Evolutionary conservation across 805 yeast genomes (phyloP), one percentile per base, ranked within the genome.

Genomic region (Pichia insulana): DNA sequence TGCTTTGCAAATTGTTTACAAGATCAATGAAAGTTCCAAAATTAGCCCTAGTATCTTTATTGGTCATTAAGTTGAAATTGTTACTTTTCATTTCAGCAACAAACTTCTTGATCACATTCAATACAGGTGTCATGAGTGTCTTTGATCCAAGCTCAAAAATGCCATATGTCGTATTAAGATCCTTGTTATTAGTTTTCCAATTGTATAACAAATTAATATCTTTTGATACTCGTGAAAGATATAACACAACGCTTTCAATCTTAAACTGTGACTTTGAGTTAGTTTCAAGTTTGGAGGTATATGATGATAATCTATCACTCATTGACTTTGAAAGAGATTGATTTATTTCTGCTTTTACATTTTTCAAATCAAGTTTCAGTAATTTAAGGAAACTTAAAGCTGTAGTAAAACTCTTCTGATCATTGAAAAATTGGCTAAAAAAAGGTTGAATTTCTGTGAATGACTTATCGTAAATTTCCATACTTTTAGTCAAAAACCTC

Each of bases 131-230:
- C 32, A 46, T 49, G 20, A 54, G 28, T 19, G 45, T 41, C 15
- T 48, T 48, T 1, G 49, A 47, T 1, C 57, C 50, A 17, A 41
- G 37, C 15, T 51, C 50, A 40, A 46, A 47, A 18, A 58, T 40
- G 9, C 44, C 46, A 34, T 50, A 56, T 3, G 45, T 32, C 22
- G 39, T 30, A 36, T 55, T 51, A 12, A 57, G 31, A 12, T 49
- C 55, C 16, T 47, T 44, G 38, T 57, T 53, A n/a, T 39, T 42
- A 5, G 45, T 31, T 16, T 52, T 47, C 63, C 63, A 58, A 15
- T 55, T 50, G 34, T 50, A 51, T 13, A 56, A 34, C 11, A 47
- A 37, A 33, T 55, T 53, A 7, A 57, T 48, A 41, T 58, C 61
- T 22, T 49, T 40, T 12, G 48, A 47, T 34, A 53, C 46, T 4